Evolutionary conservation across 2,329 filamentous ascomycete genomes (phyloP), one percentile per base, ranked within the genome.

Genomic region (Trichoderma sp.): DNA sequence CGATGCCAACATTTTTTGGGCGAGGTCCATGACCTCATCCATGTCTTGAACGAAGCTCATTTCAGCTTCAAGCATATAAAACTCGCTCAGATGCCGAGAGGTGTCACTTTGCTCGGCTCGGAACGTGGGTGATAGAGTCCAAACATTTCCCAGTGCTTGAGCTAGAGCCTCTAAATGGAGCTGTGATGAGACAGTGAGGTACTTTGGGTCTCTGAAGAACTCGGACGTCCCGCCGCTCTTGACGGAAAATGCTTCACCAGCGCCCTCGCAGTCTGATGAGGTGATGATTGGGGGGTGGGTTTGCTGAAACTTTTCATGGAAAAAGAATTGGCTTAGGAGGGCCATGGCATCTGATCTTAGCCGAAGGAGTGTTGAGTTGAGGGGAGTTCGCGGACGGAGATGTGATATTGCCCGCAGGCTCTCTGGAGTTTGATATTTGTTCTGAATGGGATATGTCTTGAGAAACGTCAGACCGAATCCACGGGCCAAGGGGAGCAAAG

Each of bases 51-150:
- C 86, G 77, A 97, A 97, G 74, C 89, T 90, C 76, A 94, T 83
- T 78, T 99, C 95, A 17, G 90, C 94, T 79, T 99, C 95, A 2
- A 99, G 86, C 95, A 99, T 98, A 80, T 98, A 98, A 75, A 99
- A 98, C 76, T 99, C 95, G 81, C 93, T 97, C 70, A 99, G 83
- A 79, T 99, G 95, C 32, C 95, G 89, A 6, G 93, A 90, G 0
- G 95, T 98, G 75, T 98, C 94, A 79, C 93, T 97, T 76, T 89
- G 90, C 78, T 97, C 95, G 4, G 95, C 95, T 42, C 95, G 89
- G 76, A 99, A 99, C 0, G 93, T 96, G 3, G 95, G 95, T 5
- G 94, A 95, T 12, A 99, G 81, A 1, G 94, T 92, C 94, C 95
- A 99, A 8, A 98, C 95, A 73, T 91, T 92, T 45, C 92, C 92